These are phyloP conservation scores for Globisporangium polare DNA, from an alignment of 352 stramenopile genomes.

Conservation along the genomic window DNA sequence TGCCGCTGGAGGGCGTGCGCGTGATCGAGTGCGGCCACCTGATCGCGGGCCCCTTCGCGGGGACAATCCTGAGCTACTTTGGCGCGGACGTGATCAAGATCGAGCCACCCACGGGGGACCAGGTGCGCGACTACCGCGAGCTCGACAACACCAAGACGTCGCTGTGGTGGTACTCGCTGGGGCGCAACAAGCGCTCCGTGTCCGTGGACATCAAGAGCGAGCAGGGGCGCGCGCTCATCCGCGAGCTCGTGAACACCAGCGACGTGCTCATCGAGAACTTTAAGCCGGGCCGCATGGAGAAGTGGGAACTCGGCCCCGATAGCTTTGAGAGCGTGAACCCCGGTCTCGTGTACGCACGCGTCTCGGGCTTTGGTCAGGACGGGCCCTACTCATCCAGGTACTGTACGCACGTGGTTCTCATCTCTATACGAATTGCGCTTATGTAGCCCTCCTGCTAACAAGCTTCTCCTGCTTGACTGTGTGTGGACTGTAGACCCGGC, in stretches of 20 bases:
- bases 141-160: conserved; percentile 73
- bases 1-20: conserved; percentile 66
- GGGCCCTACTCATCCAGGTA: conserved; percentile 71
- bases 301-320: conserved; percentile 78
- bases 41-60: conserved; percentile 77
- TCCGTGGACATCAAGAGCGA: conserved; percentile 77
- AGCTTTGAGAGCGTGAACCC: conserved; percentile 72
- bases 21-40: conserved; percentile 81
- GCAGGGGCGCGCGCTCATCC: conserved; percentile 55
- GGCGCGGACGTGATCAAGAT: conserved; percentile 90
- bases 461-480: no score
- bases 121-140: conserved; percentile 76
- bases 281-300: conserved; percentile 82
- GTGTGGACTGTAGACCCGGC: conserved; percentile 34
- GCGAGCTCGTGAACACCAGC: conserved; percentile 66
- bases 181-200: conserved; percentile 85
- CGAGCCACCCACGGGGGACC: conserved; percentile 80
- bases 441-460: no score
- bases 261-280: conserved; percentile 91
- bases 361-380: conserved; percentile 83
- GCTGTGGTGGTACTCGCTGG: conserved; percentile 88
- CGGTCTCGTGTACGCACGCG: conserved; percentile 77
- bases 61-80: conserved; percentile 87
- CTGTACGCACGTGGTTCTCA: not conserved
- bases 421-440: no score